phyloP scores from a whole-genome alignment of 2,329 filamentous ascomycete species.

The Aspergillus candidus region DNA sequence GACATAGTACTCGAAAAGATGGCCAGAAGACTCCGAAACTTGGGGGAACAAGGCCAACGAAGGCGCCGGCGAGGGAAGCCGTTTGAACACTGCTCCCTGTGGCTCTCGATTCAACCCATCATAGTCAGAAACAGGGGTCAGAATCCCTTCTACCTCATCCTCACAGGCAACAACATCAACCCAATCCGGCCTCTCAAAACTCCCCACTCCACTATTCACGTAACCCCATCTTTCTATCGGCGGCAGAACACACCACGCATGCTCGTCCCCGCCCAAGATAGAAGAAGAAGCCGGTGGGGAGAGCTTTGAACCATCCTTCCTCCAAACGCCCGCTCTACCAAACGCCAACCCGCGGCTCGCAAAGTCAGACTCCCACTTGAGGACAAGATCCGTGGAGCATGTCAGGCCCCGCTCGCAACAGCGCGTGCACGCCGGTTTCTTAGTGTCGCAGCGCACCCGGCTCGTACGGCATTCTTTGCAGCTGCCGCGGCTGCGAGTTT shows the following conservation, averaged over 20 bases:
- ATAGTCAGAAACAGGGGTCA: background rate
- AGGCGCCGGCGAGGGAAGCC: conserved; percentile 7
- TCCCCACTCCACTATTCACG: conserved; percentile 26
- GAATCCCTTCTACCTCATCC: background rate
- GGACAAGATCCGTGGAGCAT: conserved; percentile 32
- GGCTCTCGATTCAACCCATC: too few species aligned
- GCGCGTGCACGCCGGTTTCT: conserved; percentile 33
- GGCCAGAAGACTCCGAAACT: conserved; percentile 23
- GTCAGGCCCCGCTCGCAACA: conserved; percentile 31
- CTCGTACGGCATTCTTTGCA: conserved; percentile 38
- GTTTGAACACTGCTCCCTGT: background rate
- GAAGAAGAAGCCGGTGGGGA: conserved; percentile 13
- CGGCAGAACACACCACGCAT: conserved; percentile 24
- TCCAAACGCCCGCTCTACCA: conserved; percentile 40
- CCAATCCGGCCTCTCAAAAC: conserved; percentile 22
- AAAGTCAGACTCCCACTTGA: conserved; percentile 39
- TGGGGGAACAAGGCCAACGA: conserved; percentile 26
- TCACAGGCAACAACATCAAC: conserved; percentile 16
- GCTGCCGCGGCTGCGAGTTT: conserved; percentile 36
- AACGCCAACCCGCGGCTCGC: conserved; percentile 37
- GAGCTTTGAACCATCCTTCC: conserved; percentile 21
- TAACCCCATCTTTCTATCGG: conserved; percentile 27
- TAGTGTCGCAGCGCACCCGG: conserved; percentile 38
- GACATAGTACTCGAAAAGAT: conserved; percentile 37
- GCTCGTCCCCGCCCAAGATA: conserved; percentile 14